A percentile compares a stretch with the other conserved stretches of the same genome.
phyloP scores from a whole-genome alignment of 306 rosid genomes.

The Medicago arabica region DNA sequence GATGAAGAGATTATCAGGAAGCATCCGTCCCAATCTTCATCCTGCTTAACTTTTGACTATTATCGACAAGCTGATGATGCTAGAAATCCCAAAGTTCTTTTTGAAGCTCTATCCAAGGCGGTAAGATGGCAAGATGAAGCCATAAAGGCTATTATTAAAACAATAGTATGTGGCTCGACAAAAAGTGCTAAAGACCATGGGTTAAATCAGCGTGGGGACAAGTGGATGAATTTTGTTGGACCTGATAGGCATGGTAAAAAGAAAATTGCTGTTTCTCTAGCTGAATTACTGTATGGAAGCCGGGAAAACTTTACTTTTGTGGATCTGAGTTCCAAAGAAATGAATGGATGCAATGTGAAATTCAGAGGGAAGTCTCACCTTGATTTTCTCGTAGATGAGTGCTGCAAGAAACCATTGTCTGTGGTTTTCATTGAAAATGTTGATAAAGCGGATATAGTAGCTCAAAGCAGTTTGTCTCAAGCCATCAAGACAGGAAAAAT shows the following conservation, averaged over 20 bases:
- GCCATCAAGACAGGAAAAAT: slow-evolving; percentile 84
- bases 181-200: slow-evolving; percentile 48
- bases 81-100: slow-evolving; percentile 65
- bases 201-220: slow-evolving; percentile 54
- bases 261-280: slow-evolving; percentile 71
- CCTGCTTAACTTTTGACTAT: slow-evolving; percentile 63
- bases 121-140: slow-evolving; percentile 88
- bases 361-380: slow-evolving; percentile 82
- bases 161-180: slow-evolving; percentile 53
- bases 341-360: slow-evolving; percentile 61
- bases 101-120: slow-evolving; percentile 63
- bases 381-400: slow-evolving; percentile 76
- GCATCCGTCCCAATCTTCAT: slow-evolving; percentile 57
- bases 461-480: slow-evolving; percentile 66
- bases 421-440: slow-evolving; percentile 82
- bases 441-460: slow-evolving; percentile 76
- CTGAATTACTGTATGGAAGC: slow-evolving; percentile 73
- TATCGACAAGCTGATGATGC: slow-evolving; percentile 61
- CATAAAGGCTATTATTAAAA: slow-evolving; percentile 56
- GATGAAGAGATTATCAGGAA: slow-evolving; percentile 53
- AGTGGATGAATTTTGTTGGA: slow-evolving; percentile 87
- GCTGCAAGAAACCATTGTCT: slow-evolving; percentile 72
- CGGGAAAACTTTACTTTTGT: slow-evolving; percentile 60
- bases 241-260: slow-evolving; percentile 77
- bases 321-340: slow-evolving; percentile 65